These are phyloP conservation scores for Calonectria pauciramosa DNA, from an alignment of 2,329 filamentous ascomycete genomes.

Conservation along the genomic window DNA sequence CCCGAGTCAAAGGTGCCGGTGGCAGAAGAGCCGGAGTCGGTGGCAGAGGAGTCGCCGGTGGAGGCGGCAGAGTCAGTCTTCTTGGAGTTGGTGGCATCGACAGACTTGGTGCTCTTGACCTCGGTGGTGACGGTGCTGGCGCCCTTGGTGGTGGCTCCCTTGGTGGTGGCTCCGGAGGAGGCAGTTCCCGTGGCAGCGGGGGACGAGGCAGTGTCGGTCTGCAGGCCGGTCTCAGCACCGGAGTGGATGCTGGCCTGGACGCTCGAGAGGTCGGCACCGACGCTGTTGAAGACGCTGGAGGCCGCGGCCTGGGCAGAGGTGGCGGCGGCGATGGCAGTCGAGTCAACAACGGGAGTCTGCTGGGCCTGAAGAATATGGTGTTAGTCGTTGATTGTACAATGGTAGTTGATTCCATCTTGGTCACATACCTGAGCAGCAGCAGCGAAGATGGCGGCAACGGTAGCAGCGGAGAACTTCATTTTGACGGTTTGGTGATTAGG, in stretches of 20 bases:
- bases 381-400: no score
- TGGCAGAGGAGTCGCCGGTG: conserved; percentile 34
- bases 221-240: neutral
- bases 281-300: neutral
- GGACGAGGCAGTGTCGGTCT: neutral
- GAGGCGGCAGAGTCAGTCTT: conserved; percentile 34
- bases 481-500: conserved; percentile 29
- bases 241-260: conserved; percentile 6
- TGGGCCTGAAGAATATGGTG: conserved; percentile 11
- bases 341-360: conserved; percentile 9
- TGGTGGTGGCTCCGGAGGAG: neutral
- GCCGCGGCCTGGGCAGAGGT: conserved; percentile 7
- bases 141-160: neutral
- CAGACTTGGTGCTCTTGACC: conserved; percentile 20
- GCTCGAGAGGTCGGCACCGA: neutral
- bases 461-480: conserved; percentile 53
- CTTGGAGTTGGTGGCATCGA: conserved; percentile 16
- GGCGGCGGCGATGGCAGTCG: conserved; percentile 12
- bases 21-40: conserved; percentile 22
- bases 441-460: conserved; percentile 46
- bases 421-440: conserved; percentile 31
- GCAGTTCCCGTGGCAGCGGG: neutral
- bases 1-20: conserved; percentile 26
- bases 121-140: neutral
- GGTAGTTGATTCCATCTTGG: no score